A percentile compares a stretch with the other conserved stretches of the same genome.
These are phyloP conservation scores for Termitomyces sp. DNA, from an alignment of 768 basidiomycete genomes.

Conservation along the genomic window DNA sequence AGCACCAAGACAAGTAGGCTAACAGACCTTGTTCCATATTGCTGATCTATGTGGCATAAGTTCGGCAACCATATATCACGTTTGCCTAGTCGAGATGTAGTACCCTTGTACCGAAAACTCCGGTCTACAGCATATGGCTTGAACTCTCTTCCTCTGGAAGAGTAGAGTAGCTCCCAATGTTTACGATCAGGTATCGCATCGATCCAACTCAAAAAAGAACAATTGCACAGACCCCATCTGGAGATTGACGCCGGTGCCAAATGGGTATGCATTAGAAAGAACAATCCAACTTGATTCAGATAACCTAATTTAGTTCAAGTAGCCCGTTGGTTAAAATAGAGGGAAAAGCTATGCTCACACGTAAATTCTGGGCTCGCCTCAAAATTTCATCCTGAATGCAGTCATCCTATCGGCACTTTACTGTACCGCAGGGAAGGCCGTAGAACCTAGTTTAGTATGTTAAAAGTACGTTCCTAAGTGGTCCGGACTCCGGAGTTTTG, in stretches of 20 bases:
- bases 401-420: neutral
- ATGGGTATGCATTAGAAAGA: neutral
- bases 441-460: neutral
- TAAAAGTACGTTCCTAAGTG: no score
- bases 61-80: neutral
- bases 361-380: neutral
- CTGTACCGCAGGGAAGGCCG: neutral
- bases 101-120: neutral
- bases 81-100: neutral
- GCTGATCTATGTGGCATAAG: slow-evolving; percentile 1
- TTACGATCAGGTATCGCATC: neutral
- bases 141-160: neutral
- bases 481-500: neutral
- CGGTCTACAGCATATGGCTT: neutral
- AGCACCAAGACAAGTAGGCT: neutral
- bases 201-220: neutral
- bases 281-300: neutral
- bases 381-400: neutral
- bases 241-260: neutral
- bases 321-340: neutral
- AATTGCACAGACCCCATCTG: neutral
- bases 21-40: neutral
- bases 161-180: neutral
- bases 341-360: neutral
- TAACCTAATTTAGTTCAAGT: neutral